Conservation (phyloP, 805 yeast species). For the Vanderwaltozyma yarrowii region DNA sequence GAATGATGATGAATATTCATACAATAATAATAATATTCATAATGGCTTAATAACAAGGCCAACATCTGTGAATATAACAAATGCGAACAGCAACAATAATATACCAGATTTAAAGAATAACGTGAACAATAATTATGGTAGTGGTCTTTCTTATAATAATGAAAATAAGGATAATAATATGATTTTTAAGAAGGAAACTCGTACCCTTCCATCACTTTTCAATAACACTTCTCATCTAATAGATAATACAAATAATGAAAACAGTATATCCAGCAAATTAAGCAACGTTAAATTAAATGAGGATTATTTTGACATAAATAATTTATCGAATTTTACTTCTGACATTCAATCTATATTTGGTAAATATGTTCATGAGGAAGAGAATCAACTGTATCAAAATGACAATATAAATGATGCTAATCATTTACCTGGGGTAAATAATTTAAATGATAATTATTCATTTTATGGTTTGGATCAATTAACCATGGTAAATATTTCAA, state of each 20-base stretch:
- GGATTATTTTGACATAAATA: neutral
- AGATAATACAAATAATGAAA: neutral
- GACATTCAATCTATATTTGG: conserved; percentile 9
- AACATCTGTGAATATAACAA: too few species aligned
- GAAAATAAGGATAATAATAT: too few species aligned
- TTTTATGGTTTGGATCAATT: conserved; percentile 20
- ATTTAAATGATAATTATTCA: conserved; percentile 12
- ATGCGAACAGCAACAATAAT: too few species aligned
- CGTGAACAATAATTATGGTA: too few species aligned
- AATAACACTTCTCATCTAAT: neutral
- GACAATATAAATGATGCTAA: neutral
- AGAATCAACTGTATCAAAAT: conserved; percentile 1
- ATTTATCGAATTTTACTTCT: conserved; percentile 4
- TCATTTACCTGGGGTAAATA: neutral
- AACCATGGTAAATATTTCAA: conserved; percentile 15
- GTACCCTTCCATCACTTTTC: neutral
- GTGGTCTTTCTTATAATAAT: too few species aligned
- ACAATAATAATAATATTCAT: too few species aligned
- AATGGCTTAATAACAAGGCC: too few species aligned
- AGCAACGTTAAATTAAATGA: conserved; percentile 8
- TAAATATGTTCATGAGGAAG: conserved; percentile 8
- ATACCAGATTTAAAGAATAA: too few species aligned
- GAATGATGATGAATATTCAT: too few species aligned
- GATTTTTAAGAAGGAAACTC: neutral
- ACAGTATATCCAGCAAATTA: conserved; percentile 2